Evolutionary conservation across 495 filamentous ascomycete species (phyloP), one percentile per base, ranked within the genome.

Genomic region (Parachaetomium inaequale): DNA sequence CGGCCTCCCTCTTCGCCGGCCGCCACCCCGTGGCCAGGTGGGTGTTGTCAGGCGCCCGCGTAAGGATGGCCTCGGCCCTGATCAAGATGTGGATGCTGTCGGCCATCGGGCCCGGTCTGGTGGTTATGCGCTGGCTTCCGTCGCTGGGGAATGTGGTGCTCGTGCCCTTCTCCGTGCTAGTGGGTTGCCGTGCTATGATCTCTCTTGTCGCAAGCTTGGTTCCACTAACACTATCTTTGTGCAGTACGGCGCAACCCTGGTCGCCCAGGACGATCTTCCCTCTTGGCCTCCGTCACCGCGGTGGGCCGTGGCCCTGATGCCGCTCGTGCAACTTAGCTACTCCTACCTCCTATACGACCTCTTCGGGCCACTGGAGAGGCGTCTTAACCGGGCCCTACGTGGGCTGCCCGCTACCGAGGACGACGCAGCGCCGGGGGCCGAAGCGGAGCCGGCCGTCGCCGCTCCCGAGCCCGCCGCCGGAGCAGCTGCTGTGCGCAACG

Each of bases 221-320:
- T 36, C 28, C 3, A 59, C 38, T 21, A 15, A 58, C 25, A 14
- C 29, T 43, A 10, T 26, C 42, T 17, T 12, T 28, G 19, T 58
- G 40, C 49, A 76, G 73, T 73, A 65, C 50, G 65, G 55, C 47
- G 42, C 54, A 11, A 42, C 6, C 11, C 65, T 70, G 0, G 40
- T 71, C 19, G 58, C 59, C 15, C 59, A 70, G 10, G 58, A 75
- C 21, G 19, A 72, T 49, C 55, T 72, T 14, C 58, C 68, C 5
- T 34, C 57, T 17, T 96, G 91, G 91, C 91, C 91, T 15, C 89
- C 89, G 0, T 89, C 85, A 25, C 82, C 88, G 3, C 79, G 83
- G n/a, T 83, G 90, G 79, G 85, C 86, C 17, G 76, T 94, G 61
- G 79, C 85, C 0, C 68, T 86, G 3, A 78, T 93, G 42, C 91